Percentiles rank a stretch among this genome's conserved stretches.
Conservation (phyloP, 2,329 filamentous ascomycete genomes). For the Sarocladium brachiariae region DNA sequence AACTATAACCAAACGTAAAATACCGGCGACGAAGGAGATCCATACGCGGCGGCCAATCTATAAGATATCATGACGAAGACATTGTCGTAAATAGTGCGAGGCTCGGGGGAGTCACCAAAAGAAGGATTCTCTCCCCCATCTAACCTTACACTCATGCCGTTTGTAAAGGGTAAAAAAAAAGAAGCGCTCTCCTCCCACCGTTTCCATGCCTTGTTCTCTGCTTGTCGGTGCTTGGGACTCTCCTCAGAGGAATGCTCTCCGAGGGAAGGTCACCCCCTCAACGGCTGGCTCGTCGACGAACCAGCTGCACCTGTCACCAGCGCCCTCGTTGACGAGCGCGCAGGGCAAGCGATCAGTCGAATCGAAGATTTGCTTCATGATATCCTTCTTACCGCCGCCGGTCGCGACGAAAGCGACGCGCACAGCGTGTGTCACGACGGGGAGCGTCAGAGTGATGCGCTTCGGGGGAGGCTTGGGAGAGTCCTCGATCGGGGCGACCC, state of each 20-base stretch:
- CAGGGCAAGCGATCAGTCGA: slow-evolving; percentile 75
- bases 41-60: slow-evolving; percentile 2
- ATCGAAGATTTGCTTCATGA: slow-evolving; percentile 88
- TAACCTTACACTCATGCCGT: neutral
- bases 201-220: neutral
- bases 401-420: slow-evolving; percentile 90
- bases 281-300: slow-evolving; percentile 85
- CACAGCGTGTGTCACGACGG: slow-evolving; percentile 80
- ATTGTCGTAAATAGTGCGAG: neutral
- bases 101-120: neutral
- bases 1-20: neutral
- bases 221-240: neutral
- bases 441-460: slow-evolving; percentile 86
- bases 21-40: slow-evolving; percentile 1
- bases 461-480: slow-evolving; percentile 89
- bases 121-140: neutral
- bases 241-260: slow-evolving; percentile 48
- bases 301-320: slow-evolving; percentile 86
- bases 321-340: slow-evolving; percentile 76
- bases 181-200: neutral
- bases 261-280: slow-evolving; percentile 76
- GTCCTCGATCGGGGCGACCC: slow-evolving; percentile 88
- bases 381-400: slow-evolving; percentile 80
- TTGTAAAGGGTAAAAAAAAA: neutral
- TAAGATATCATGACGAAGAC: slow-evolving; percentile 7